Evolutionary conservation across 2,329 filamentous ascomycete species (phyloP), one percentile per base, ranked within the genome.

Genomic region (Metarhizium album): DNA sequence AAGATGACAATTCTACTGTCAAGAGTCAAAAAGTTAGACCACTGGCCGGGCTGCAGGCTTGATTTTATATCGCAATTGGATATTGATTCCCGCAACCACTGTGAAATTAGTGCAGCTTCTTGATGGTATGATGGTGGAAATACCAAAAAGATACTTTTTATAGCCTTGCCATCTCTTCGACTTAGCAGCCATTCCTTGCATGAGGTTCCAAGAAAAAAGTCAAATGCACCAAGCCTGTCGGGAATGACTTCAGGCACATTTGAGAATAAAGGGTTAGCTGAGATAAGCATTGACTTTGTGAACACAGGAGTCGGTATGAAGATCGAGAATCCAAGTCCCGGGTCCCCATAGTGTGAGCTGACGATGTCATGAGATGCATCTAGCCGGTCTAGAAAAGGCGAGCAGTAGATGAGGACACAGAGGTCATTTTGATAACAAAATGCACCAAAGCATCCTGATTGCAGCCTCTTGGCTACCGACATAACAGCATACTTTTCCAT

Each of bases 81-180:
- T 31, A 73, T 66, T 35, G 64, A 67, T 4, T 56, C 57, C 5
- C 63, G 64, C 9, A 81, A 58, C 74, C 75, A 80, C 18, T 63
- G 60, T 27, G 59, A 64, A 2, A 79, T n/a, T 8, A 73, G 65
- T 8, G 62, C 55, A 18, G 65, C 64, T 37, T 69, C 66, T 11
- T 63, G 50, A 7, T 55, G 51, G 27, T 64, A 63, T 2, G 66
- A 63, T 0, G 59, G 56, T 1, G 78, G 75, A 47, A 80, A 80
- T 2, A 72, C 63, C 1, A 82, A 59, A 53, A 73, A 80, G 55
- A 79, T 74, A 23, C 55, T 58, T 3, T 62, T 46, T 18, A 42
- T 6, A 11, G 57, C 24, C 55, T 58, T 7, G 54, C 52, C 55
- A 20, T 53, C 48, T 27, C 53, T 45, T 45, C 24, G 48, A 24